Conservation (phyloP, 148 eudicot genomes). For the Linanthus parryae region DNA sequence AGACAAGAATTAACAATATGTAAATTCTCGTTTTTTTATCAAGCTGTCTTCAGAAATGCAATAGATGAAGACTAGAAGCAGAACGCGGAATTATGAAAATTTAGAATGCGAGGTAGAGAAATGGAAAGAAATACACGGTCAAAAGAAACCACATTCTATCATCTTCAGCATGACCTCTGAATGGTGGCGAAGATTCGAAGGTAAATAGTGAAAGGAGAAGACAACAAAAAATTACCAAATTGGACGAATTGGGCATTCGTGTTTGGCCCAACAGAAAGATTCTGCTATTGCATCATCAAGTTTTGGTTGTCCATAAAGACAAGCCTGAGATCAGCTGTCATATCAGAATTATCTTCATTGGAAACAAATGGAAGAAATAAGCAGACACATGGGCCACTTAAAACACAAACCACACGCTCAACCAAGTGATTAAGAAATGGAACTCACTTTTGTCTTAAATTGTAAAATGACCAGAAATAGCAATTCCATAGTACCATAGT, state of each 20-base stretch:
- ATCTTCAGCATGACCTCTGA: no score
- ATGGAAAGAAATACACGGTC: no score
- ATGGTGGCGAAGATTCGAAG: no score
- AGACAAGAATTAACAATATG: no score
- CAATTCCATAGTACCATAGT: not conserved
- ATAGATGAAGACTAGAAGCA: no score
- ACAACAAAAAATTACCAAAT: constrained; percentile 1
- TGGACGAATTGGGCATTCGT: constrained; percentile 8
- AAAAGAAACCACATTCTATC: no score
- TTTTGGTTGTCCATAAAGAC: constrained; percentile 2
- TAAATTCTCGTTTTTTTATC: no score
- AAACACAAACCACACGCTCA: not conserved
- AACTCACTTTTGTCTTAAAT: not conserved
- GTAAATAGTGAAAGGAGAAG: not conserved
- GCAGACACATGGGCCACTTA: not conserved
- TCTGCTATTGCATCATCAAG: constrained; percentile 3
- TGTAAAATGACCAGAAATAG: not conserved
- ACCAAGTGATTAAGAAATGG: not conserved
- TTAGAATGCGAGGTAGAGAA: no score
- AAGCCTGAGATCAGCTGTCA: not conserved
- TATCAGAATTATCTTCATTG: constrained; percentile 4
- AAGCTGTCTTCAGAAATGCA: no score
- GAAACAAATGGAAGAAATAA: not conserved
- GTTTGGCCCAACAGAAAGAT: constrained; percentile 10
- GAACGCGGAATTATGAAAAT: no score